A percentile compares a stretch with the other conserved stretches of the same genome.
These are phyloP conservation scores for Jimgerdemannia flammicorona DNA, from an alignment of 192 early-diverging fungal genomes.

Conservation along the genomic window DNA sequence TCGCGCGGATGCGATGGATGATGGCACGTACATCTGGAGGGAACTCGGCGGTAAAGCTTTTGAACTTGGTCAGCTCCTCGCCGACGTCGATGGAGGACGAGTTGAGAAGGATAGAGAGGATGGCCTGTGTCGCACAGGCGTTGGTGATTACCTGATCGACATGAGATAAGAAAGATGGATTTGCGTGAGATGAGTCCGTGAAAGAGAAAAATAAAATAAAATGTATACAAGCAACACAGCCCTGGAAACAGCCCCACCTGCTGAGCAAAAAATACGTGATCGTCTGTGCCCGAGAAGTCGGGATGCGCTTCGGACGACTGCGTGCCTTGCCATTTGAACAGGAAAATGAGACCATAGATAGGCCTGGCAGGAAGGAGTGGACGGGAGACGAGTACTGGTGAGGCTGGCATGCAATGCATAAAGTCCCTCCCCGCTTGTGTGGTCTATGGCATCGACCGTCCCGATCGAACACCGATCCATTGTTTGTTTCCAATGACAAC, in stretches of 20 bases:
- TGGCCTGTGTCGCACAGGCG: constrained; percentile 86
- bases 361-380: constrained; percentile 28
- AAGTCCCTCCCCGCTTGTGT: no score
- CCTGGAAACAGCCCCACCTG: constrained; percentile 21
- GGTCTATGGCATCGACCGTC: no score
- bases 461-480: no score
- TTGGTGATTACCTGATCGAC: constrained; percentile 67
- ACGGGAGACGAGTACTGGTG: no score
- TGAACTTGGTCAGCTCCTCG: constrained; percentile 60
- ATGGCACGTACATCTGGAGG: constrained; percentile 54
- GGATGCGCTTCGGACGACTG: constrained; percentile 17
- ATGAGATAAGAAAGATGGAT: not conserved
- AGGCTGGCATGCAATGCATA: no score
- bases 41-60: constrained; percentile 66
- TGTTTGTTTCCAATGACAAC: no score
- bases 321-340: constrained; percentile 74
- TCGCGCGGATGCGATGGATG: not conserved
- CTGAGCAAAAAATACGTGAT: constrained; percentile 70
- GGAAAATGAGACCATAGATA: constrained; percentile 77
- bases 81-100: constrained; percentile 65
- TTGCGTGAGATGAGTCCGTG: not conserved
- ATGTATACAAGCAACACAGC: constrained; percentile 13
- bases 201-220: not conserved
- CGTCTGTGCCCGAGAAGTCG: constrained; percentile 23
- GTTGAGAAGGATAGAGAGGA: constrained; percentile 73